Conservation (phyloP, 306 rosid genomes). For the Castanea sativa region DNA sequence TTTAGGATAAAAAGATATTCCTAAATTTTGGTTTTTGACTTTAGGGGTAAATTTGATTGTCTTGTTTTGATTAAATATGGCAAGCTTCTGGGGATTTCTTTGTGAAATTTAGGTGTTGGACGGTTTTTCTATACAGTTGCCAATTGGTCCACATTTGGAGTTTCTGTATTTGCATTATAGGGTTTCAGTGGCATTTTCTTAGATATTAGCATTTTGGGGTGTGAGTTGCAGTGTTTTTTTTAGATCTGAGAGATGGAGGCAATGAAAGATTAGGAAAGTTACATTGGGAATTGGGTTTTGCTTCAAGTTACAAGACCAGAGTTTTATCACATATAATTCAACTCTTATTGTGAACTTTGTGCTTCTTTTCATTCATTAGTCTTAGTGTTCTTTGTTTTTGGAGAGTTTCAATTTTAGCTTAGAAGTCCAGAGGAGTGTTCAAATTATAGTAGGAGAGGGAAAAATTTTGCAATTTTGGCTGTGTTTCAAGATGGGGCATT, state of each 20-base stretch:
- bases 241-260: slow-evolving; percentile 48
- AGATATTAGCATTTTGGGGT: slow-evolving; percentile 16
- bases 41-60: slow-evolving; percentile 25
- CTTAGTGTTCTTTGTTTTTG: background rate
- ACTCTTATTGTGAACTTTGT: slow-evolving; percentile 3
- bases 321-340: slow-evolving; percentile 17
- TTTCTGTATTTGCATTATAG: slow-evolving; percentile 33
- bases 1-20: background rate
- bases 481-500: slow-evolving; percentile 61
- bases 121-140: slow-evolving; percentile 36
- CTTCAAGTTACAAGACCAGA: slow-evolving; percentile 19
- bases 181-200: slow-evolving; percentile 25
- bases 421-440: slow-evolving; percentile 9
- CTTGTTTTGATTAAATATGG: slow-evolving; percentile 41
- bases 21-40: background rate
- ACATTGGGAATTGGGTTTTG: slow-evolving; percentile 22
- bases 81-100: slow-evolving; percentile 19
- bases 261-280: slow-evolving; percentile 25
- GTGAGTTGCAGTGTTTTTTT: slow-evolving; percentile 15
- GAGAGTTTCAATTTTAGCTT: slow-evolving; percentile 7
- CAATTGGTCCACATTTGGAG: slow-evolving; percentile 29
- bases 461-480: slow-evolving; percentile 20
- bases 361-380: slow-evolving; percentile 20
- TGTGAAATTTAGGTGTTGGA: background rate
- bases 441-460: slow-evolving; percentile 16